Base-by-base conservation (phyloP, 1,284 basidiomycete genomes). In the Ustilago tritici region DNA sequence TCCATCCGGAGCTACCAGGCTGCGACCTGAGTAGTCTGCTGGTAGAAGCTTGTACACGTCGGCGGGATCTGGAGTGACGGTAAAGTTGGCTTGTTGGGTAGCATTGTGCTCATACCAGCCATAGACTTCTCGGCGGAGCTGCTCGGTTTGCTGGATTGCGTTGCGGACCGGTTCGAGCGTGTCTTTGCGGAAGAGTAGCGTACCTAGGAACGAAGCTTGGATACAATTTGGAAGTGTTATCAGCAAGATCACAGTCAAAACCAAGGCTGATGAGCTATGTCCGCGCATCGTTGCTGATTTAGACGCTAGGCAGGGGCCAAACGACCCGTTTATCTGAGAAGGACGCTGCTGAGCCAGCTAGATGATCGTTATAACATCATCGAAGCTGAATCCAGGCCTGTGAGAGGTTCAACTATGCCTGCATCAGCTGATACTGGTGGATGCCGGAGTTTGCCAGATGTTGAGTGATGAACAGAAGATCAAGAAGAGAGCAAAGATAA, bases 61-160 rank as follows among this genome's bases (percentile, higher is more conserved):
- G 4, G 56, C 41, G 3, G 75, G 70, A 46, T 73, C 75, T 0
- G 54, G 63, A 4, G 41, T 61, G 55, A 77, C 71, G 28, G 67
- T 73, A 31, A 73, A 72, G 32, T 77, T 73, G 54, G 62, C 70
- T 40, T 66, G 65, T 47, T 73, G 66, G 1, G 70, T 70, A 2
- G 54, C 43, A 52, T 77, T 77, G 50, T 67, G 56, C 4, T n/a
- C 40, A 40, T 66, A 70, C 75, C 75, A 77, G 47, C 70, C 75
- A 28, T 50, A 61, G 6, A 70, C 56, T 52, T 77, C 56, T 8
- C 40, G 28, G 2, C 67, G 70, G 10, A 69, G 40, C 55, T 65
- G 75, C 52, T 70, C 53, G 53, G 74, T 71, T 4, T 57, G 54
- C 28, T 34, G 50, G 32, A 76, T 71, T 0, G 65, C 69, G 4